A percentile compares a stretch with the other conserved stretches of the same genome.
These are phyloP conservation scores for Sordariomycetes sp. DNA, from an alignment of 2,329 filamentous ascomycete species.

Conservation along the genomic window DNA sequence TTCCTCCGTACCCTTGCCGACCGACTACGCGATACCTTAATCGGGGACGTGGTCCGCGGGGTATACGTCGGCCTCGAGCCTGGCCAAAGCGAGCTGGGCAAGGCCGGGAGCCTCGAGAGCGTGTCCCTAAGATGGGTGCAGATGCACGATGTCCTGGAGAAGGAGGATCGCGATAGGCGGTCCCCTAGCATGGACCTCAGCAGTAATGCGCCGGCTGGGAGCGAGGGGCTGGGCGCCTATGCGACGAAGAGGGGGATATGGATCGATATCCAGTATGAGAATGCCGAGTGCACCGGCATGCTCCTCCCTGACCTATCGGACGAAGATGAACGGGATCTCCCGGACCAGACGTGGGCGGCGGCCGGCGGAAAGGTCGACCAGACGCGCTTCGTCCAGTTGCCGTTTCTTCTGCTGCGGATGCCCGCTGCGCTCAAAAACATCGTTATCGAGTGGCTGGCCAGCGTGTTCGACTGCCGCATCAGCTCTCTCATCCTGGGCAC, in stretches of 20 bases:
- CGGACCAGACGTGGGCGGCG: neutral
- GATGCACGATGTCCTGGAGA: constrained; percentile 19
- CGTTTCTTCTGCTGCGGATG: constrained; percentile 44
- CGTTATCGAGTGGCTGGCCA: constrained; percentile 38
- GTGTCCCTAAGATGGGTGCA: constrained; percentile 38
- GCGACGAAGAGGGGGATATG: constrained; percentile 19
- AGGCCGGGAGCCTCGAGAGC: constrained; percentile 30
- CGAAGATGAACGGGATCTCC: neutral
- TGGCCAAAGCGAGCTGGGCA: constrained; percentile 25
- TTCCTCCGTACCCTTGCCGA: constrained; percentile 23
- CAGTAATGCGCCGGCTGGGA: constrained; percentile 4
- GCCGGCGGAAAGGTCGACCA: neutral
- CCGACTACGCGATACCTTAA: constrained; percentile 40
- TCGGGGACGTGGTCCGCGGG: constrained; percentile 49
- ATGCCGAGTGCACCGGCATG: constrained; percentile 37
- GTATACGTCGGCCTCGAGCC: constrained; percentile 40
- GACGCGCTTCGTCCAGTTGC: constrained; percentile 32
- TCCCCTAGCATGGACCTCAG: constrained; percentile 5
- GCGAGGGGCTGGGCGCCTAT: constrained; percentile 3
- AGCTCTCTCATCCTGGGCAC: constrained; percentile 38
- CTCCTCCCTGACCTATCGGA: constrained; percentile 28
- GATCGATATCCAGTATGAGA: constrained; percentile 42
- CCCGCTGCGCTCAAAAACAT: constrained; percentile 38
- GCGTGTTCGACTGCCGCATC: constrained; percentile 46
- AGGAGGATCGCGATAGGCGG: constrained; percentile 5